A percentile compares a stretch with the other conserved stretches of the same genome.
Conservation (phyloP, 2,329 filamentous ascomycete genomes). For the Colletotrichum sp. region DNA sequence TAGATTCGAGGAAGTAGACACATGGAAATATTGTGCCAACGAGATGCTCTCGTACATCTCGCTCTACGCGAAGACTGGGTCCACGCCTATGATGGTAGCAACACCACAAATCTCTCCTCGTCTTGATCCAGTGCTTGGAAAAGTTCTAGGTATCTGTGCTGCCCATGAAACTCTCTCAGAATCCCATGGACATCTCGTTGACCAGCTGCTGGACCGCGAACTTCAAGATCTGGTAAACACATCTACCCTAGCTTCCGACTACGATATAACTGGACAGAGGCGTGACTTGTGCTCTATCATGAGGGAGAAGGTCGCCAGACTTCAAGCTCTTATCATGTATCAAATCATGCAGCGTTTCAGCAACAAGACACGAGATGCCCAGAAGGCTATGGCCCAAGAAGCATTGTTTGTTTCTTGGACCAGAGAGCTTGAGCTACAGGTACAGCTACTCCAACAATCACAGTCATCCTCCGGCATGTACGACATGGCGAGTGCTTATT, state of each 20-base stretch:
- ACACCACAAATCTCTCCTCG: too few relatives aligned
- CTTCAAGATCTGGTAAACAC: background rate
- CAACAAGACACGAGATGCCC: background rate
- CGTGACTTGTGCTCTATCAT: background rate
- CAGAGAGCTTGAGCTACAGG: background rate
- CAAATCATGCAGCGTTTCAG: slow-evolving; percentile 8
- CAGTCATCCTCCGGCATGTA: background rate
- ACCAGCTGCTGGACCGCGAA: background rate
- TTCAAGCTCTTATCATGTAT: background rate
- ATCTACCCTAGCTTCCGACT: background rate
- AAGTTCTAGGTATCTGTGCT: background rate
- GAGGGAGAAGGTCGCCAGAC: background rate
- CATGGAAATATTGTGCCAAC: background rate
- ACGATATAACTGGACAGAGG: background rate
- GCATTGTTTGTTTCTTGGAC: background rate
- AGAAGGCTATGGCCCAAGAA: background rate
- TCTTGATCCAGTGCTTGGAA: background rate
- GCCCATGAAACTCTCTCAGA: background rate
- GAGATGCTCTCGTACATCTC: slow-evolving; percentile 10
- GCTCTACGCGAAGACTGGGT: background rate
- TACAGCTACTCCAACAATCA: background rate
- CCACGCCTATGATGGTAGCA: background rate
- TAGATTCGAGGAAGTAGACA: background rate
- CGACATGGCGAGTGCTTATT: background rate
- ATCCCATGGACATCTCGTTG: background rate